phyloP scores from a whole-genome alignment of 495 filamentous ascomycete species.

The Cercophora sp. region DNA sequence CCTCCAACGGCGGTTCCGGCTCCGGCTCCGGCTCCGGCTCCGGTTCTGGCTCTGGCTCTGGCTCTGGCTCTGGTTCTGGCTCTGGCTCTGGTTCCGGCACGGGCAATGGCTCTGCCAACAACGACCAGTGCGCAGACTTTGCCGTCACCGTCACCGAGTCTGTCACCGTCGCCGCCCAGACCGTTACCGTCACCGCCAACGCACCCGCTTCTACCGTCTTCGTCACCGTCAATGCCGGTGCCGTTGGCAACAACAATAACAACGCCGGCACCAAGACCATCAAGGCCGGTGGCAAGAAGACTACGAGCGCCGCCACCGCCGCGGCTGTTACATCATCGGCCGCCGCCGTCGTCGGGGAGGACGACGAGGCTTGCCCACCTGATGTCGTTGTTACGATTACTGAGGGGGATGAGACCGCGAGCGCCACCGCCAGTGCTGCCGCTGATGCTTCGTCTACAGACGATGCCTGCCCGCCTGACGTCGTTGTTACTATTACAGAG shows the following conservation, averaged over 20 bases:
- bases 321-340: neutral
- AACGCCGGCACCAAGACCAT: neutral
- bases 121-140: slow-evolving; percentile 26
- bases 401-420: slow-evolving; percentile 1
- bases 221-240: slow-evolving; percentile 42
- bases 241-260: slow-evolving; percentile 8
- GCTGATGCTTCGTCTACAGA: neutral
- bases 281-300: slow-evolving; percentile 1
- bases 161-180: slow-evolving; percentile 28
- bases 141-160: slow-evolving; percentile 37
- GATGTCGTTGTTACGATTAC: slow-evolving; percentile 9
- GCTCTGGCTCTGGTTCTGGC: slow-evolving; percentile 18
- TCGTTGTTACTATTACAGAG: slow-evolving; percentile 9
- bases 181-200: slow-evolving; percentile 27
- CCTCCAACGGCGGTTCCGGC: neutral
- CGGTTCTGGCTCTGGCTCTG: slow-evolving; percentile 12
- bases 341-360: neutral
- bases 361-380: neutral
- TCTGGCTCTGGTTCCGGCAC: slow-evolving; percentile 17
- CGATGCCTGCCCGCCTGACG: slow-evolving; percentile 2
- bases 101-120: slow-evolving; percentile 14
- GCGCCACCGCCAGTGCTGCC: neutral
- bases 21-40: slow-evolving; percentile 16
- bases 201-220: slow-evolving; percentile 43
- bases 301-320: neutral